Percentiles rank a stretch among this genome's conserved stretches.
phyloP scores from a whole-genome alignment of 2,329 filamentous ascomycete species.

The Penicillium sp. region DNA sequence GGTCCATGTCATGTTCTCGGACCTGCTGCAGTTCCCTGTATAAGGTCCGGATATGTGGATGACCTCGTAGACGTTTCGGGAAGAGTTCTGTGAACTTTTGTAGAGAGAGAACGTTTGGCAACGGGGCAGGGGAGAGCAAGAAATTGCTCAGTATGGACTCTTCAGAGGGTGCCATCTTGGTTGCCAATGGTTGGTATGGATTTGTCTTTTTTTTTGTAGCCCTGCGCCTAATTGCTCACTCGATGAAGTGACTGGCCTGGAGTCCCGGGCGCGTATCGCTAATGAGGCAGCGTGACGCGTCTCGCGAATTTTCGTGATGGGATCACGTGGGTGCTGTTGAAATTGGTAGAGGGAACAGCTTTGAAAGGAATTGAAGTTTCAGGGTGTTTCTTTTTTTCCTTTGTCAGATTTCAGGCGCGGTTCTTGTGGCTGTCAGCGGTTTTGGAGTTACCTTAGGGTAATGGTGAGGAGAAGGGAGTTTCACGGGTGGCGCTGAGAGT shows the following conservation, averaged over 20 bases:
- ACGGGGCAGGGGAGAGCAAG: conserved; percentile 73
- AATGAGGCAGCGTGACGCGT: not conserved
- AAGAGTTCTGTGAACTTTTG: conserved; percentile 78
- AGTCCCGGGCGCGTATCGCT: not conserved
- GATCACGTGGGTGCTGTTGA: not conserved
- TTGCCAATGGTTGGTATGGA: not conserved
- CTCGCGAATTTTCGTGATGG: not conserved
- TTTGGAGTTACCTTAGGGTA: too few relatives aligned
- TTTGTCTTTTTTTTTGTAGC: not conserved
- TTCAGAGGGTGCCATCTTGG: conserved; percentile 72
- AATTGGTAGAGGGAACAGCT: not conserved
- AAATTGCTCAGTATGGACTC: conserved; percentile 75
- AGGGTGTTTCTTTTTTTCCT: not conserved
- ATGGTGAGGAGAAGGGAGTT: not conserved
- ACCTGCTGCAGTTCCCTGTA: conserved; percentile 81
- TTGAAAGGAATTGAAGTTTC: not conserved
- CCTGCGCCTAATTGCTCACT: conserved; percentile 1
- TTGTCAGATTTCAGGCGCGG: too few relatives aligned
- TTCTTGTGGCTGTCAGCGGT: too few relatives aligned
- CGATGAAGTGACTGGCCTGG: not conserved
- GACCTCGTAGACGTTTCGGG: conserved; percentile 67
- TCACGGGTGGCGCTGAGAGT: not conserved
- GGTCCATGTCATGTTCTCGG: conserved; percentile 70
- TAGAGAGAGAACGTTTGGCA: conserved; percentile 74
- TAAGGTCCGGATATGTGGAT: conserved; percentile 69